Evolutionary conservation across 1,284 basidiomycete genomes (phyloP), one percentile per base, ranked within the genome.

Genomic region (Leucoagaricus sp.): DNA sequence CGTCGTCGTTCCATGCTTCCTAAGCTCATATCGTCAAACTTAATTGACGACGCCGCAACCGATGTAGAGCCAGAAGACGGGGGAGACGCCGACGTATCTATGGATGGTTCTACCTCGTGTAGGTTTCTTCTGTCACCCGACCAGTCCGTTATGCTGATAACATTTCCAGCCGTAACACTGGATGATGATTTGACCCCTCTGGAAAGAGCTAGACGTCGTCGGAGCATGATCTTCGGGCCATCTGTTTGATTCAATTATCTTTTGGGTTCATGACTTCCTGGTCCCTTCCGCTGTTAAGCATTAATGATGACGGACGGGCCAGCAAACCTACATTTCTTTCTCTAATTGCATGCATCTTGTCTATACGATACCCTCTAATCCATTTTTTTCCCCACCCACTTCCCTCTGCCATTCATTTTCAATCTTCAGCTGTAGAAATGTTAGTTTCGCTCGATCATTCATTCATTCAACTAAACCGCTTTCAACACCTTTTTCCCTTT

Each of bases 1-100:
- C 75, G 79, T 26, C 76, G 76, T 26, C 75, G 72, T 47, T 76
- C 89, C 7, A 87, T 93, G 83, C 75, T 91, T 51, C 87, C 88
- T 1, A 85, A 83, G 62, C 71, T 82, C 29, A 72, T 85, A 58
- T 69, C 78, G 7, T 67, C 68, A 2, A 69, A 70, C 15, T 36
- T 59, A 15, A 67, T 69, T 21, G 69, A 66, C n/a, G 53, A 48
- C 25, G 60, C 48, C 54, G 64, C 67, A 8, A 71, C 68, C 2
- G 71, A 74, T 44, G 60, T 62, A 3, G 68, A 69, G 5, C 64
- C 63, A 1, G 72, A 70, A 17, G 66, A 69, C 0, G 50, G 49
- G 31, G 58, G 52, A 15, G 72, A 76, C 5, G 74, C 63, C 10
- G 77, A 78, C 58, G 67, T 67, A 28, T 77, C 71, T 50, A 73